Base-by-base conservation (phyloP, 129 eudicot species). In the Ambrosia trifida region DNA sequence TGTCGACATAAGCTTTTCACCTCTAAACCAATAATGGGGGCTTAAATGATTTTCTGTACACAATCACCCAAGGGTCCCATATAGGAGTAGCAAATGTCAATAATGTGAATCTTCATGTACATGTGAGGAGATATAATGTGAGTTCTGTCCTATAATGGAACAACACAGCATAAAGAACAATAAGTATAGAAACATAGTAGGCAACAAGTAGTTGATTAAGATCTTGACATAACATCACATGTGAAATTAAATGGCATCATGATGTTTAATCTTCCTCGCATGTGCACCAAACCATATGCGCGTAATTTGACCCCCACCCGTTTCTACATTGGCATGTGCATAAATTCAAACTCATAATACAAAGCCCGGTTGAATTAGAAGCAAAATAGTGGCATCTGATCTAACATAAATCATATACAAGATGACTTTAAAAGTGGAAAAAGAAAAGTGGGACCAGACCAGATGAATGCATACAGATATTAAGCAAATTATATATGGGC, bases 171-270 rank as follows among this genome's bases (percentile, higher is more conserved):
- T 32, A 59, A 59, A 59, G 9, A 52, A 68, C 72, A 76, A 33
- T 36, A 57, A 69, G 70, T 28, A 11, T 69, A 49, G 38, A 76
- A 35, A 40, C n/a, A 46, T 68, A 57, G 33, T 68, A 68, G 80
- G 64, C 76, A 69, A 61, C 38, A 38, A 24, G 66, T 77, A 50
- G 66, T 77, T 77, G 81, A 69, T 70, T 59, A 59, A 77, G 76
- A 69, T 60, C 36, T 61, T 77, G 76, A 69, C 36, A 61, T 17
- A 69, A 77, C 76, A 77, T 63, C 81, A 61, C 81, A 69, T 72
- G 43, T 49, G 64, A 12, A 69, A 11, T 19, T 50, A 76, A 51
- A 45, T 45, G 75, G 63, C 68, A 68, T 18, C 51, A 67, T 76
- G 70, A 49, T 59, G 64, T 69, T 76, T 28, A 68, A 76, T 76